These are phyloP conservation scores for Entomortierella lignicola DNA, from an alignment of 192 early-diverging fungal genomes.

Conservation along the genomic window DNA sequence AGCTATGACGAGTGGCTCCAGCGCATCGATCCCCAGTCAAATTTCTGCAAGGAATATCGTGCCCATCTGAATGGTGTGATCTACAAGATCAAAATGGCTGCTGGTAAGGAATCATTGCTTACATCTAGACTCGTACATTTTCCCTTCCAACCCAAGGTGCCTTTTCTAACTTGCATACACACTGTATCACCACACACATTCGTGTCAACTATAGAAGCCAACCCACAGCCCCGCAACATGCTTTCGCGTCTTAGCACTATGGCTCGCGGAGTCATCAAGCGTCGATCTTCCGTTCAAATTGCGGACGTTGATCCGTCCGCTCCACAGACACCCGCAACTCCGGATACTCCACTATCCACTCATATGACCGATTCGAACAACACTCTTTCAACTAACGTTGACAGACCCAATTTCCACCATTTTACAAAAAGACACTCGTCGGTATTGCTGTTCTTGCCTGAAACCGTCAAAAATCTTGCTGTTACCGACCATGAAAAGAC, in stretches of 20 bases:
- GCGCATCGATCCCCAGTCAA: slow-evolving; percentile 35
- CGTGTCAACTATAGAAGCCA: slow-evolving; percentile 12
- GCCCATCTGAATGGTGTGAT: slow-evolving; percentile 32
- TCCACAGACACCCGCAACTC: slow-evolving; percentile 13
- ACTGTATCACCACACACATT: too few relatives aligned
- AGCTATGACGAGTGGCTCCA: slow-evolving; percentile 47
- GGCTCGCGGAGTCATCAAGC: slow-evolving; percentile 37
- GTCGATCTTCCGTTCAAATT: slow-evolving; percentile 21
- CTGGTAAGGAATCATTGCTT: slow-evolving; percentile 13
- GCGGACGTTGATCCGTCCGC: background rate
- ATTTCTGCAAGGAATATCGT: slow-evolving; percentile 24
- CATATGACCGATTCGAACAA: background rate
- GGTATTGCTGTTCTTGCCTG: background rate
- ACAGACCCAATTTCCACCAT: background rate
- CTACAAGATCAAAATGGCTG: slow-evolving; percentile 36
- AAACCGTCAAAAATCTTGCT: slow-evolving; percentile 1
- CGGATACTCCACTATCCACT: slow-evolving; percentile 7
- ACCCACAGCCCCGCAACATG: slow-evolving; percentile 36
- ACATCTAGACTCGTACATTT: background rate
- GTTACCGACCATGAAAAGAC: slow-evolving; percentile 13
- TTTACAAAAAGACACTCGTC: background rate
- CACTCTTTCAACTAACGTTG: background rate
- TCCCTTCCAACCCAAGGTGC: background rate
- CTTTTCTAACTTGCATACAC: too few relatives aligned
- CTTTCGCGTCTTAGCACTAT: slow-evolving; percentile 43